These are phyloP conservation scores for Cladosporium halotolerans DNA, from an alignment of 2,329 filamentous ascomycete species.

Conservation along the genomic window DNA sequence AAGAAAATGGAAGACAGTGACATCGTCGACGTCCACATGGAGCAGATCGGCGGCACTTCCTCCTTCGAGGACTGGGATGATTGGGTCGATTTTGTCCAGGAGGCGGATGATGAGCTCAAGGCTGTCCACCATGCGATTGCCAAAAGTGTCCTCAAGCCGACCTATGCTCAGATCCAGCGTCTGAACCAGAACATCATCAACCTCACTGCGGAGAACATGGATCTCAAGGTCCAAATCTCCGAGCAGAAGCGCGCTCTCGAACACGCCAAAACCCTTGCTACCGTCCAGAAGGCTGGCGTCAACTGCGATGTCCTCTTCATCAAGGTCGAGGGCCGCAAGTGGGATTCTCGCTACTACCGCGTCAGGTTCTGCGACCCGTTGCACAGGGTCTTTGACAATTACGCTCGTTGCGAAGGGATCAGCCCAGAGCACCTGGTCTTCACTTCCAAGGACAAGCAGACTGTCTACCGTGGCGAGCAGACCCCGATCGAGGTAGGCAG, in stretches of 20 bases:
- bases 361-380: neutral
- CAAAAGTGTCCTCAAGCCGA: too few species aligned
- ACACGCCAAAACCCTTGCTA: neutral
- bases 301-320: neutral
- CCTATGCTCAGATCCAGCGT: too few species aligned
- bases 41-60: conserved; percentile 18
- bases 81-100: neutral
- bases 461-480: neutral
- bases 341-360: neutral
- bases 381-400: neutral
- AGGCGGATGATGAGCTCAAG: neutral
- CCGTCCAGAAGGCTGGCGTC: neutral
- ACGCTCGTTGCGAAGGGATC: neutral
- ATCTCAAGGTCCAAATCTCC: neutral
- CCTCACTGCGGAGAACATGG: neutral
- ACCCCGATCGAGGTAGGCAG: neutral
- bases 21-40: conserved; percentile 19
- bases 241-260: neutral
- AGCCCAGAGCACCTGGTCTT: neutral
- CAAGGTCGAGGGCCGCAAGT: too few species aligned
- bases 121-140: neutral
- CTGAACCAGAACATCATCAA: neutral
- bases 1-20: conserved; percentile 20
- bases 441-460: neutral
- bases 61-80: neutral